A percentile compares a stretch with the other conserved stretches of the same genome.
Conservation (phyloP, 345 rosid genomes). For the Dipteronia sinensis region DNA sequence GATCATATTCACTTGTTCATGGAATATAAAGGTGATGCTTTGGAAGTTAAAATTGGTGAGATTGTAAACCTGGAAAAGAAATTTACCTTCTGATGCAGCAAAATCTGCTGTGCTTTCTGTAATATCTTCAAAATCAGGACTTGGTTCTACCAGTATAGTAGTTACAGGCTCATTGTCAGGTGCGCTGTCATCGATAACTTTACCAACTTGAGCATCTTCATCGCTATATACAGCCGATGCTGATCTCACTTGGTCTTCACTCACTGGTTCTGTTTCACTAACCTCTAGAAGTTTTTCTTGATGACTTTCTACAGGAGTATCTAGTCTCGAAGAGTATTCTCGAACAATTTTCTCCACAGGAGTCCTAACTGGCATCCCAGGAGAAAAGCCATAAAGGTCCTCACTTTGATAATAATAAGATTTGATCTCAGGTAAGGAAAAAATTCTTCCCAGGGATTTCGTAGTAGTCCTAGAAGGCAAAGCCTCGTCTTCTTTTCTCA, state of each 20-base stretch:
- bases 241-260: slow-evolving; percentile 8
- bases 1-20: not conserved
- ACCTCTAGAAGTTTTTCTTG: slow-evolving; percentile 22
- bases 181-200: slow-evolving; percentile 19
- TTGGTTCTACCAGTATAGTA: slow-evolving; percentile 31
- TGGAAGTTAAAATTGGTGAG: not conserved
- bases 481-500: slow-evolving; percentile 34
- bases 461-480: slow-evolving; percentile 19
- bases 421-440: slow-evolving; percentile 65
- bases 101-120: slow-evolving; percentile 7
- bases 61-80: not conserved
- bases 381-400: slow-evolving; percentile 27
- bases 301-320: slow-evolving; percentile 22
- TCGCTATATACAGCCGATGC: slow-evolving; percentile 12
- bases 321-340: slow-evolving; percentile 24
- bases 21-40: not conserved
- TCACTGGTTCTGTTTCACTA: not conserved
- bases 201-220: slow-evolving; percentile 20
- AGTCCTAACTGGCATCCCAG: slow-evolving; percentile 20
- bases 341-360: slow-evolving; percentile 14
- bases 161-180: slow-evolving; percentile 13
- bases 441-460: slow-evolving; percentile 54
- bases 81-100: slow-evolving; percentile 37
- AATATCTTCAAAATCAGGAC: slow-evolving; percentile 19
- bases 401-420: slow-evolving; percentile 27